Evolutionary conservation across 2,329 filamentous ascomycete species (phyloP), one percentile per base, ranked within the genome.

Genomic region (Exutisphaerella laricina): DNA sequence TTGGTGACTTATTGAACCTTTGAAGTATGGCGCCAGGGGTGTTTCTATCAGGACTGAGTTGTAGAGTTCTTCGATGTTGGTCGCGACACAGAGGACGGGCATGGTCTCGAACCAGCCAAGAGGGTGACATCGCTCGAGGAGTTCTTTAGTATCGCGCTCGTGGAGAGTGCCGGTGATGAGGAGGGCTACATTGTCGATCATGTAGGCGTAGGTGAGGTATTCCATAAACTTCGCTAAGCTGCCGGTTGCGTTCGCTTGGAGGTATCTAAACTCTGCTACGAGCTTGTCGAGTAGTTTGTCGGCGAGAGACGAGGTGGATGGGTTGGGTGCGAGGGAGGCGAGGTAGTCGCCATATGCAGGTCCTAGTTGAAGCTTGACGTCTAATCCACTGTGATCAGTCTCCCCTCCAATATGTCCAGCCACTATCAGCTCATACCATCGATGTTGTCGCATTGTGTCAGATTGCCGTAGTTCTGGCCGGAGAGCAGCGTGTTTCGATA

Each of bases 61-160:
- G 76, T 98, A 98, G 26, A 98, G 77, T 64, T 98, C 92, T 70
- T 98, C 92, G 53, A 97, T 95, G 66, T 97, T 98, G 38, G 90
- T 96, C 22, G 92, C 92, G 32, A 97, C 90, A 63, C 90, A 97
- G 40, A 98, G 84, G 3, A 96, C 92, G 0, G 92, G 94, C 84
- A 98, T 88, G 6, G 92, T 96, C 74, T 98, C 92, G 66, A 98
- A 98, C 88, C 89, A 97, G 56, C 92, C 92, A 5, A 98, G 78
- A 5, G 92, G 92, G 60, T 98, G 94, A 68, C 94, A 98, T 67
- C 92, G 78, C 63, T 97, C 92, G 41, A 98, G 73, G 50, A 98
- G 78, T 70, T 98, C 92, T 47, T 89, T 82, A 3, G 92, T 98
- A 66, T 98, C 92, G 64, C 92, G 81, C 71, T 98, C 94, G 70